Conservation (phyloP, 2,329 filamentous ascomycete species). For the Pseudogymnoascus pannorum region DNA sequence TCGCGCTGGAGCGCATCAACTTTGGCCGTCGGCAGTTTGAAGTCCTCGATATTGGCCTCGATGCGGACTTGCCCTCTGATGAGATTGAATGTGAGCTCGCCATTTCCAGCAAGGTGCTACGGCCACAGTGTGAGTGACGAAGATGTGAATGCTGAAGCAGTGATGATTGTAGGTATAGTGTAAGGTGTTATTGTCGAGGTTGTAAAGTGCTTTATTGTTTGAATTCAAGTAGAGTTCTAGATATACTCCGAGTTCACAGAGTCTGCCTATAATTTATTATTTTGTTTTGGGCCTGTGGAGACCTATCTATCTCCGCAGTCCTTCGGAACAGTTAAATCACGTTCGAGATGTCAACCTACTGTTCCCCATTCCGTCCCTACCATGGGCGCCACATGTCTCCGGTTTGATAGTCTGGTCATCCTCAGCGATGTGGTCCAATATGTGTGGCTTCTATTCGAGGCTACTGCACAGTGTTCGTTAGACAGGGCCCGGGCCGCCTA, state of each 20-base stretch:
- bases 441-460: constrained; percentile 4
- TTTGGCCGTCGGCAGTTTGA: constrained; percentile 41
- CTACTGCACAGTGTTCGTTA: constrained; percentile 6
- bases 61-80: constrained; percentile 26
- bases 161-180: not conserved
- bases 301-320: constrained; percentile 3
- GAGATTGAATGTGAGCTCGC: constrained; percentile 1
- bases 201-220: not conserved
- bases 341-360: not conserved
- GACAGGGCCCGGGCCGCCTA: constrained; percentile 3
- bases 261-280: not conserved
- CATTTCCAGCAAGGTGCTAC: not conserved
- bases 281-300: constrained; percentile 6
- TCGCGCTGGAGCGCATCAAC: constrained; percentile 47
- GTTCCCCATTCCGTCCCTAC: constrained; percentile 1
- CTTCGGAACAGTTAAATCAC: not conserved
- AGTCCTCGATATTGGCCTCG: constrained; percentile 34
- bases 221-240: not conserved
- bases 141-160: not conserved
- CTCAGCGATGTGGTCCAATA: constrained; percentile 7
- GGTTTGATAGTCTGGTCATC: constrained; percentile 2
- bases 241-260: not conserved
- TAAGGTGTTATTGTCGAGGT: not conserved
- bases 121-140: not conserved
- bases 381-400: constrained; percentile 6